Conservation (phyloP, 2,329 filamentous ascomycete species). For the Fusarium drepaniforme region DNA sequence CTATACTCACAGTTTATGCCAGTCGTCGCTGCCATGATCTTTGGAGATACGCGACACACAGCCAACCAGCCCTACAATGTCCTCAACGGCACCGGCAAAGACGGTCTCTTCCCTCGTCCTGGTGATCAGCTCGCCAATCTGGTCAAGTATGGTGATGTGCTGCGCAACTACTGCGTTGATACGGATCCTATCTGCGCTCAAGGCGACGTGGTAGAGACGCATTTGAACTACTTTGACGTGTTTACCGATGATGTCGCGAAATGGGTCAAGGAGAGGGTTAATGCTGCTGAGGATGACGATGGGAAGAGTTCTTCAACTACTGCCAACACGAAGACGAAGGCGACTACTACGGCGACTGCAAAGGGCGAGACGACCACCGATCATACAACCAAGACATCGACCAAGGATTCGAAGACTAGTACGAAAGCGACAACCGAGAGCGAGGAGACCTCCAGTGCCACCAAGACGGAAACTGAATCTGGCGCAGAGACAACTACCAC, state of each 20-base stretch:
- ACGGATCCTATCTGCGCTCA: slow-evolving; percentile 56
- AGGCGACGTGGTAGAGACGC: slow-evolving; percentile 47
- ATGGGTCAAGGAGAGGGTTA: slow-evolving; percentile 21
- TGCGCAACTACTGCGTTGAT: slow-evolving; percentile 51
- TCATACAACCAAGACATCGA: neutral
- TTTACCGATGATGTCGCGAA: slow-evolving; percentile 39
- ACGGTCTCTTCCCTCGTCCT: slow-evolving; percentile 47
- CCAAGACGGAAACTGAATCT: neutral
- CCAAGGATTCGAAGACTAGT: neutral
- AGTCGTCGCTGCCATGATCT: slow-evolving; percentile 50
- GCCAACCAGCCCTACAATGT: slow-evolving; percentile 51
- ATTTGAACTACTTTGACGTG: slow-evolving; percentile 54
- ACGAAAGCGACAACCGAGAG: neutral
- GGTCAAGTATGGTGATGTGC: slow-evolving; percentile 39
- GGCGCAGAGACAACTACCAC: neutral
- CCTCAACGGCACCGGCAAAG: slow-evolving; percentile 40
- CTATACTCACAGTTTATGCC: neutral
- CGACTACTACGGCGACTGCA: neutral
- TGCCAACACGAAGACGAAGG: neutral
- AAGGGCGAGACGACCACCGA: neutral
- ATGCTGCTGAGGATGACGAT: neutral
- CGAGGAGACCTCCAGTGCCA: neutral
- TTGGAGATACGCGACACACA: slow-evolving; percentile 51
- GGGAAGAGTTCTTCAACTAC: neutral
- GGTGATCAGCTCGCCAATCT: slow-evolving; percentile 45